Evolutionary conservation across 176 grass and related monocot genomes (phyloP).

Genomic region (Puya raimondii): DNA sequence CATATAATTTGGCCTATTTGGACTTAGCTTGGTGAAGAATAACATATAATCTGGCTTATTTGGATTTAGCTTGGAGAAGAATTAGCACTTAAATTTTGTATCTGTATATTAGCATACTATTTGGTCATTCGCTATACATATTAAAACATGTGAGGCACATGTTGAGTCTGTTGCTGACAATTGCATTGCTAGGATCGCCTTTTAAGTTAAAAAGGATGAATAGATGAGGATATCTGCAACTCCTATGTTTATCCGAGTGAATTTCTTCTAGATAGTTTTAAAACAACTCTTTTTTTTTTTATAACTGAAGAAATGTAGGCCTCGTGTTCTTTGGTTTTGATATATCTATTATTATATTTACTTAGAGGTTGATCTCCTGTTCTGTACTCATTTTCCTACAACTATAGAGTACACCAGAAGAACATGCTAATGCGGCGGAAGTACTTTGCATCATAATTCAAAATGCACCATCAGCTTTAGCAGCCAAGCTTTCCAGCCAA

Average conservation of each 20-base stretch:
- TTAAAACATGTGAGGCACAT: background rate
- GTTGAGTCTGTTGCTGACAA: background rate
- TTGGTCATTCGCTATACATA: background rate
- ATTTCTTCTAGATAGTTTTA: background rate
- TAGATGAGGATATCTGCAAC: background rate
- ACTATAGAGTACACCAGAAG: constrained; percentile 20
- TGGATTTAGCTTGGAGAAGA: background rate
- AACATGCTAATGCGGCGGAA: constrained; percentile 23
- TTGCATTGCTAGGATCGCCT: background rate
- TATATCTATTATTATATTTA: background rate
- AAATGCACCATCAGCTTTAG: constrained; percentile 25
- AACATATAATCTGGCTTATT: too few relatives aligned
- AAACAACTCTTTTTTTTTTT: background rate
- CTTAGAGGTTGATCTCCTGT: background rate
- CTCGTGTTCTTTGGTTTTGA: background rate
- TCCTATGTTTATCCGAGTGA: too few relatives aligned
- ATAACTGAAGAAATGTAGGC: background rate
- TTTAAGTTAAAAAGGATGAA: background rate
- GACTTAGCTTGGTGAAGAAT: background rate
- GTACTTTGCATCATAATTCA: constrained; percentile 19
- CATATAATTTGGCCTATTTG: background rate
- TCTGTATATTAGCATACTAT: background rate
- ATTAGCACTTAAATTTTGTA: background rate
- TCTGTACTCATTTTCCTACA: background rate
- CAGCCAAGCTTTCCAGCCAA: constrained; percentile 26